Evolutionary conservation across 768 basidiomycete genomes (phyloP).

Genomic region (Lentinula raphanica): DNA sequence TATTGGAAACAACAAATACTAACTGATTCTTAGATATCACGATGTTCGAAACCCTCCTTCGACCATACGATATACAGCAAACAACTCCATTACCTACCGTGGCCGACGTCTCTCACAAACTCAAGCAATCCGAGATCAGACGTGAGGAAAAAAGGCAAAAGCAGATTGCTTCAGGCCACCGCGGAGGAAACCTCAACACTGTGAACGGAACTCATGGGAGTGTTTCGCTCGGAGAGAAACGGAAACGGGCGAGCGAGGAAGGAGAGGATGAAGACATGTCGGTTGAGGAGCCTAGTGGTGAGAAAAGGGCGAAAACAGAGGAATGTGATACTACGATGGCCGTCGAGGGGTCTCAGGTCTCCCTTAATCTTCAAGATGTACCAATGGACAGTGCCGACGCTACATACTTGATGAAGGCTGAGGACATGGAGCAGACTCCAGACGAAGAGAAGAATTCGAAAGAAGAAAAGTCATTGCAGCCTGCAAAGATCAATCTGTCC

Average conservation of each 20-base stretch:
- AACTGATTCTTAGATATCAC: conserved; percentile 61
- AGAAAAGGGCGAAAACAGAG: conserved; percentile 36
- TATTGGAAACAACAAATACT: not conserved
- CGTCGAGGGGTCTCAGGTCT: conserved; percentile 1
- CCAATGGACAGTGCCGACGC: not conserved
- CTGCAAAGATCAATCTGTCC: conserved; percentile 44
- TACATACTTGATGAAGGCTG: not conserved
- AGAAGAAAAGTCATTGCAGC: too few relatives aligned
- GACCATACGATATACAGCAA: conserved; percentile 77
- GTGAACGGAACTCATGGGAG: not conserved
- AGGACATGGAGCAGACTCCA: not conserved
- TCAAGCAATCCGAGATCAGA: conserved; percentile 66
- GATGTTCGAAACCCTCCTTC: conserved; percentile 90
- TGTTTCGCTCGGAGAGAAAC: conserved; percentile 1
- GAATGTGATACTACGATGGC: conserved; percentile 17
- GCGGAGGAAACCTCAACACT: conserved; percentile 17
- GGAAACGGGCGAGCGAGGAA: conserved; percentile 20
- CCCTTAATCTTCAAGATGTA: conserved; percentile 7
- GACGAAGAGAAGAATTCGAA: not conserved
- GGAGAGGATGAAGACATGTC: conserved; percentile 14
- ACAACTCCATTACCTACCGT: conserved; percentile 50
- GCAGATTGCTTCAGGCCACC: conserved; percentile 69
- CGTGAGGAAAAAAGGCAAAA: conserved; percentile 76
- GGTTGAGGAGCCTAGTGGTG: conserved; percentile 14
- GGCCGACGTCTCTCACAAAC: conserved; percentile 50